Conservation (phyloP, 2,329 filamentous ascomycete species). For the Elsinoe arachidis region DNA sequence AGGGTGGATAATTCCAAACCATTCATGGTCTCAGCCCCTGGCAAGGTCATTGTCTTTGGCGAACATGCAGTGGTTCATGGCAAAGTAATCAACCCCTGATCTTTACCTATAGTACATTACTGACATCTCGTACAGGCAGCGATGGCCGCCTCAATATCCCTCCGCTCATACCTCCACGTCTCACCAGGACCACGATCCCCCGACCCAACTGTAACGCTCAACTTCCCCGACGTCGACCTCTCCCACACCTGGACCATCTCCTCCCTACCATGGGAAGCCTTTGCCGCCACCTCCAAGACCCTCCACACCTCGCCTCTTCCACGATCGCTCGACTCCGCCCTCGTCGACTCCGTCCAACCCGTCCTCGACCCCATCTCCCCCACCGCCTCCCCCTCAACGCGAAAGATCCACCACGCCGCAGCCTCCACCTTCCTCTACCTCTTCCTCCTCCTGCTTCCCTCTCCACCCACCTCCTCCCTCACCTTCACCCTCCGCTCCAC, state of each 20-base stretch:
- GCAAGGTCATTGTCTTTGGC: conserved; percentile 96
- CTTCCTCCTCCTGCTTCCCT: conserved; percentile 71
- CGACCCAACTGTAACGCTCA: conserved; percentile 61
- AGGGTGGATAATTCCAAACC: conserved; percentile 29
- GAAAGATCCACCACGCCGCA: conserved; percentile 76
- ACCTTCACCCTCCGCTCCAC: conserved; percentile 88
- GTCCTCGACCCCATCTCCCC: conserved; percentile 65
- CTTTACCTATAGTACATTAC: neutral
- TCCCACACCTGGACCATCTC: conserved; percentile 92
- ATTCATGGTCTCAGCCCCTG: conserved; percentile 97
- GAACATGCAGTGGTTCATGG: conserved; percentile 97
- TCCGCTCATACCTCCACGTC: conserved; percentile 93
- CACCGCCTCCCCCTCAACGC: conserved; percentile 56
- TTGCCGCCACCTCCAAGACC: conserved; percentile 61
- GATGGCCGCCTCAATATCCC: conserved; percentile 87
- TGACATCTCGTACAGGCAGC: conserved; percentile 52
- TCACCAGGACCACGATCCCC: conserved; percentile 36
- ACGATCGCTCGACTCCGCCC: conserved; percentile 72
- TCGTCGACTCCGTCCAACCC: conserved; percentile 72
- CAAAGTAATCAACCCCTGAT: conserved; percentile 51
- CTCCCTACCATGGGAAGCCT: conserved; percentile 75
- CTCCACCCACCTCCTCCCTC: conserved; percentile 67
- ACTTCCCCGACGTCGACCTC: conserved; percentile 84
- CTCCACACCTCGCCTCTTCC: conserved; percentile 45
- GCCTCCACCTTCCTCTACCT: conserved; percentile 86